phyloP scores from a whole-genome alignment of 2,329 filamentous ascomycete species.

The Chaetomium sp. region DNA sequence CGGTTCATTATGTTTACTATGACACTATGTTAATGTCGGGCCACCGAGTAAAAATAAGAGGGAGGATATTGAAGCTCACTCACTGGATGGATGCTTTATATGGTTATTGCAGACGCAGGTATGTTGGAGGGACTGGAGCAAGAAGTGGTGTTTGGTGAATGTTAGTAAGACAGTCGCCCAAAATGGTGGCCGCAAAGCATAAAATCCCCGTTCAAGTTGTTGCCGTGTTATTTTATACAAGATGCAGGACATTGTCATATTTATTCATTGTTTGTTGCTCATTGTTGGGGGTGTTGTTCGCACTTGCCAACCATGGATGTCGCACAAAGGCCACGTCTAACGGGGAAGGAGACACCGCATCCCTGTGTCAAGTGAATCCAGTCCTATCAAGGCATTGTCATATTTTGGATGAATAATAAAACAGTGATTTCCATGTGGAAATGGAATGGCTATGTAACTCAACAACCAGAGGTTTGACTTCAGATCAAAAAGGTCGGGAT shows the following conservation, averaged over 20 bases:
- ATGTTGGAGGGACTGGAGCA: too few species aligned
- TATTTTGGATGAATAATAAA: not conserved
- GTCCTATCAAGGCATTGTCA: not conserved
- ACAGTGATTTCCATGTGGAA: not conserved
- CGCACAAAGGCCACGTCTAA: conserved; percentile 2
- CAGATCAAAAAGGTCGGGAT: too few species aligned
- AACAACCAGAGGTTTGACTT: too few species aligned
- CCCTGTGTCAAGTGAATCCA: not conserved
- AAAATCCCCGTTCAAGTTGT: not conserved
- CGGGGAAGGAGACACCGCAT: not conserved
- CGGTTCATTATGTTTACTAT: not conserved
- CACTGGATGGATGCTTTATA: not conserved
- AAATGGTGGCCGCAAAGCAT: not conserved
- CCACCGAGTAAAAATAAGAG: not conserved
- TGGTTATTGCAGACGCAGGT: not conserved
- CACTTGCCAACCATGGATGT: conserved; percentile 12
- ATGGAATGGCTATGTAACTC: too few species aligned
- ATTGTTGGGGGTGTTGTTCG: not conserved
- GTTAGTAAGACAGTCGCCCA: not conserved
- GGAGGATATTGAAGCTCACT: not conserved
- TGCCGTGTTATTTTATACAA: not conserved
- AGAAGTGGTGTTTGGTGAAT: not conserved
- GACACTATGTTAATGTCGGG: not conserved
- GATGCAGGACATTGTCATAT: not conserved
- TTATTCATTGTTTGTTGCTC: not conserved